These are phyloP conservation scores for Ascochyta koolunga DNA, from an alignment of 2,329 filamentous ascomycete species.

Conservation along the genomic window DNA sequence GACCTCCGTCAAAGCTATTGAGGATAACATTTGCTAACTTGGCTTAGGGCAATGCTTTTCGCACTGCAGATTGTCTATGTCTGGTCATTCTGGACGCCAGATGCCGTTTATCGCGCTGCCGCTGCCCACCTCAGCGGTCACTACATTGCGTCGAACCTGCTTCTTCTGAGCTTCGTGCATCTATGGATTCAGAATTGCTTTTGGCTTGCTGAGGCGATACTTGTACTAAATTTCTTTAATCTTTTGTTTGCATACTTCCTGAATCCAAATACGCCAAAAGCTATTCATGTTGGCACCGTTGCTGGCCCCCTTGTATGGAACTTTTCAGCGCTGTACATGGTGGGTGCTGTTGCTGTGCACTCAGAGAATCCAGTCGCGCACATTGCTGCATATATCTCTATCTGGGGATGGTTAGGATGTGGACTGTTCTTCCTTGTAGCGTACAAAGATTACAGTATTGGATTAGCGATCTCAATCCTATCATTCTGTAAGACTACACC, in stretches of 20 bases:
- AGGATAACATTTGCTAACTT: background rate
- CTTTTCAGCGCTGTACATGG: slow-evolving; percentile 86
- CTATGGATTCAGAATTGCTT: slow-evolving; percentile 81
- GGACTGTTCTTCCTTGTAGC: slow-evolving; percentile 75
- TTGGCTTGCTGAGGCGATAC: slow-evolving; percentile 74
- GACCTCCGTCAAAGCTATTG: background rate
- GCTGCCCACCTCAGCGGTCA: slow-evolving; percentile 81
- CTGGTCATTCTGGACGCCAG: slow-evolving; percentile 74
- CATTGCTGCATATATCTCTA: slow-evolving; percentile 83
- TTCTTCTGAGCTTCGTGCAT: slow-evolving; percentile 81
- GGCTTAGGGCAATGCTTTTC: slow-evolving; percentile 70
- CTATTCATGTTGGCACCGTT: slow-evolving; percentile 77
- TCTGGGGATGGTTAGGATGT: slow-evolving; percentile 81
- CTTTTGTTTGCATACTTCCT: slow-evolving; percentile 80
- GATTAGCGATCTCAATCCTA: background rate
- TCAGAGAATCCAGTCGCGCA: slow-evolving; percentile 70
- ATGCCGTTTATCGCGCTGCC: slow-evolving; percentile 66
- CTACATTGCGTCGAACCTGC: slow-evolving; percentile 84
- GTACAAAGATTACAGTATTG: slow-evolving; percentile 71
- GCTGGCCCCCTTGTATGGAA: slow-evolving; percentile 87
- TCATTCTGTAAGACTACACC: background rate
- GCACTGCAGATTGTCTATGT: slow-evolving; percentile 78
- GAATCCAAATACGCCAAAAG: slow-evolving; percentile 71
- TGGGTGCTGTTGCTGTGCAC: slow-evolving; percentile 80
- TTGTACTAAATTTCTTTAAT: slow-evolving; percentile 83